Evolutionary conservation across 306 rosid genomes (phyloP).

Genomic region (Gynostemma pentaphyllum): DNA sequence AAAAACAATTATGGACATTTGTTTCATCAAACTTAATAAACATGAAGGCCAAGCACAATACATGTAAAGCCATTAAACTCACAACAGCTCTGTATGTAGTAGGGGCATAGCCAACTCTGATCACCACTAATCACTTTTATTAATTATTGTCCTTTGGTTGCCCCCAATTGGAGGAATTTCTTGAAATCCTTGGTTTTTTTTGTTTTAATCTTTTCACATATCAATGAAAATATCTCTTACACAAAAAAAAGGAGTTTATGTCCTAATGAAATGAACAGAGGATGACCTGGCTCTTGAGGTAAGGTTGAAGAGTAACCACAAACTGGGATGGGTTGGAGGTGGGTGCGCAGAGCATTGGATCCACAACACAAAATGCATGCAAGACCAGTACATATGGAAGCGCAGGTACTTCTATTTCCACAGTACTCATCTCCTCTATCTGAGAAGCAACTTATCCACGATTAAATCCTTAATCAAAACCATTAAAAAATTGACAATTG

Average conservation of each 20-base stretch:
- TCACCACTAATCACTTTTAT: too few relatives aligned
- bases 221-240: too few relatives aligned
- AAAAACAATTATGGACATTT: too few relatives aligned
- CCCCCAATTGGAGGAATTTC: too few relatives aligned
- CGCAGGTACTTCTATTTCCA: conserved; percentile 59
- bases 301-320: conserved; percentile 95
- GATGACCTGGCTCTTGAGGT: conserved; percentile 83
- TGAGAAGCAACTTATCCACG: conserved; percentile 21
- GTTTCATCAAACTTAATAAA: too few relatives aligned
- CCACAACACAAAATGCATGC: conserved; percentile 94
- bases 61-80: too few relatives aligned
- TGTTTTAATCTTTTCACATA: too few relatives aligned
- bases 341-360: conserved; percentile 86
- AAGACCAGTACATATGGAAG: conserved; percentile 81
- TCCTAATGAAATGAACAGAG: neutral
- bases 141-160: too few relatives aligned
- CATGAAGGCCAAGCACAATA: too few relatives aligned
- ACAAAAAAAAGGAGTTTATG: neutral
- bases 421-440: conserved; percentile 73
- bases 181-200: too few relatives aligned
- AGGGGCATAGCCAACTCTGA: too few relatives aligned
- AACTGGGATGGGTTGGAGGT: conserved; percentile 86
- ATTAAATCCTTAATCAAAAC: conserved; percentile 14
- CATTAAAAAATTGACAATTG: neutral
- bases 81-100: too few relatives aligned